A percentile compares a stretch with the other conserved stretches of the same genome.
phyloP scores from a whole-genome alignment of 202 grass and related monocot species.

The Panicum virgatum region DNA sequence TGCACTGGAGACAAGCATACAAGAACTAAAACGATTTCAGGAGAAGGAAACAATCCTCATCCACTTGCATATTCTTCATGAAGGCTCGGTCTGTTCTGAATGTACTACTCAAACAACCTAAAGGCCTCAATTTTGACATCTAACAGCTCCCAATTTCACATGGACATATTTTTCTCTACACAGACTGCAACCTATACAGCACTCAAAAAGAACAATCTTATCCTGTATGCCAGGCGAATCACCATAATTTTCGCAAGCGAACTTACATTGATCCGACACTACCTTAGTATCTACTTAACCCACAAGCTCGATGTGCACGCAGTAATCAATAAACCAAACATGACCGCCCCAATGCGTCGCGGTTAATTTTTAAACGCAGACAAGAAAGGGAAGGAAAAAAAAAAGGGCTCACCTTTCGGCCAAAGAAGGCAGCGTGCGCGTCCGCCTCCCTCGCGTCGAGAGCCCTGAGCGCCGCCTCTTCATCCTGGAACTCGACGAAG shows the following conservation, averaged over 20 bases:
- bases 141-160: background rate
- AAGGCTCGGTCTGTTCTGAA: background rate
- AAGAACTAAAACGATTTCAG: background rate
- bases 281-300: background rate
- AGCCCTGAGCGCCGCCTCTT: slow-evolving; percentile 40
- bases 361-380: background rate
- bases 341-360: background rate
- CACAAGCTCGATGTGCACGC: background rate
- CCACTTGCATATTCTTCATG: background rate
- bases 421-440: slow-evolving; percentile 46
- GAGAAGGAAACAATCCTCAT: background rate
- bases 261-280: background rate
- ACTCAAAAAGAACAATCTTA: background rate
- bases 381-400: too few species aligned
- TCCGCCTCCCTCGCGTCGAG: slow-evolving; percentile 42
- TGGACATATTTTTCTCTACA: background rate
- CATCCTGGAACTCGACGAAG: slow-evolving; percentile 71
- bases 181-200: background rate
- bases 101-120: background rate
- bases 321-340: background rate
- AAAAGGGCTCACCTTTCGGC: slow-evolving; percentile 40
- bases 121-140: background rate
- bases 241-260: background rate
- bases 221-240: background rate
- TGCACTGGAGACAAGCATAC: background rate